Base-by-base conservation (phyloP, 2,329 filamentous ascomycete genomes). In the Gnomoniopsis sp. region DNA sequence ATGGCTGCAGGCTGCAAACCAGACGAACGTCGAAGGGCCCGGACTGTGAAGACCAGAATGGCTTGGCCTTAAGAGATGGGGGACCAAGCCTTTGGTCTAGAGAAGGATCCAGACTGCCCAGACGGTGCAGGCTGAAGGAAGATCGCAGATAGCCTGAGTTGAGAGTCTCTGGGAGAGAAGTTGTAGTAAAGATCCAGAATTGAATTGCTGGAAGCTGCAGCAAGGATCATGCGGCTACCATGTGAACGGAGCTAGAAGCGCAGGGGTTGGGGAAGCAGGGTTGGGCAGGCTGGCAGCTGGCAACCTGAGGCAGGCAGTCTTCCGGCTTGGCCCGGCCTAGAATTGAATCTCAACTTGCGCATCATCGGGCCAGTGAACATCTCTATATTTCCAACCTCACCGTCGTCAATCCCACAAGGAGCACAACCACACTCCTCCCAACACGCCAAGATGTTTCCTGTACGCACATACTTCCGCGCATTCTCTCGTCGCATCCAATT, bases 381-480 rank as follows among this genome's bases (percentile, higher is more conserved):
- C 52, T 49, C 53, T 34, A 59, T 52, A 61, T 61, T 61, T 56
- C 57, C 49, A 61, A 61, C 53, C 49, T 64, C 36, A 57, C 43
- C 44, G 59, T 60, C 62, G 55, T 56, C 57, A 65, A 62, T n/a
- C 61, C 62, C 55, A 67, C 65, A 65, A 64, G 56, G 60, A 65
- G 61, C 65, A 62, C 49, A 61, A 66, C 60, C 60, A 61, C 65
- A 61, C 58, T 46, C 41, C 60, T 19, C 58, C 49, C 54, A 57
- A 55, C 57, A 49, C 64, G 68, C 43, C 48, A 72, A 70, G 65
- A 64, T 66, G 63, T 68, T 65, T 61, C 56, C 67, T 43, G 70
- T 72, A 68, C 12, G 70, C 70, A 15, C 14, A 3, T 26, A 21
- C 7, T 26, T 26, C 26, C 6, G 6, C 7, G 26, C 7, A 15